Percentiles rank a stretch among this genome's conserved stretches.
Conservation (phyloP, 306 rosid genomes). For the Erythrophleum fordii region DNA sequence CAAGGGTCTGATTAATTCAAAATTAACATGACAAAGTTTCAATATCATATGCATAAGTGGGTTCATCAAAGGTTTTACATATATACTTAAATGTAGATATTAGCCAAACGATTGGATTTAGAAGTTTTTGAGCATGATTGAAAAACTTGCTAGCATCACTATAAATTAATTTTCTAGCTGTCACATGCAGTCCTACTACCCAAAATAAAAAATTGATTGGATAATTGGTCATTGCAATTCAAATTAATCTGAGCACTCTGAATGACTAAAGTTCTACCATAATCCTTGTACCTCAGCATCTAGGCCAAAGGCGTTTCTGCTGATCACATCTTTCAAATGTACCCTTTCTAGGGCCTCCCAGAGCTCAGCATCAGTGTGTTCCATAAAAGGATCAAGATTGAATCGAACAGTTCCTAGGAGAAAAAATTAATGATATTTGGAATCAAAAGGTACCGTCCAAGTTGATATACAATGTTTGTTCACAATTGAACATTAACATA, state of each 20-base stretch:
- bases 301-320: slow-evolving; percentile 75
- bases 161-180: background rate
- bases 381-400: slow-evolving; percentile 86
- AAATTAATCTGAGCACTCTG: slow-evolving; percentile 1
- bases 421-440: slow-evolving; percentile 15
- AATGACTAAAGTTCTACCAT: slow-evolving; percentile 14
- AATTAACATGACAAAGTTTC: background rate
- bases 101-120: background rate
- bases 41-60: background rate
- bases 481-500: background rate
- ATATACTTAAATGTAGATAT: background rate
- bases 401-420: slow-evolving; percentile 75
- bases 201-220: background rate
- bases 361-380: slow-evolving; percentile 79
- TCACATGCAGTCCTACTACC: background rate
- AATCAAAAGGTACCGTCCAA: background rate
- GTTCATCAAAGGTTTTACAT: background rate
- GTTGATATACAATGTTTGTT: background rate
- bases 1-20: background rate
- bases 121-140: background rate
- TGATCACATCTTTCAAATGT: slow-evolving; percentile 72
- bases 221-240: background rate
- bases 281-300: slow-evolving; percentile 68
- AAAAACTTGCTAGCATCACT: background rate
- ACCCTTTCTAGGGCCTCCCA: slow-evolving; percentile 95